A percentile compares a stretch with the other conserved stretches of the same genome.
Conservation (phyloP, 352 stramenopile species). For the Albugo candida region DNA sequence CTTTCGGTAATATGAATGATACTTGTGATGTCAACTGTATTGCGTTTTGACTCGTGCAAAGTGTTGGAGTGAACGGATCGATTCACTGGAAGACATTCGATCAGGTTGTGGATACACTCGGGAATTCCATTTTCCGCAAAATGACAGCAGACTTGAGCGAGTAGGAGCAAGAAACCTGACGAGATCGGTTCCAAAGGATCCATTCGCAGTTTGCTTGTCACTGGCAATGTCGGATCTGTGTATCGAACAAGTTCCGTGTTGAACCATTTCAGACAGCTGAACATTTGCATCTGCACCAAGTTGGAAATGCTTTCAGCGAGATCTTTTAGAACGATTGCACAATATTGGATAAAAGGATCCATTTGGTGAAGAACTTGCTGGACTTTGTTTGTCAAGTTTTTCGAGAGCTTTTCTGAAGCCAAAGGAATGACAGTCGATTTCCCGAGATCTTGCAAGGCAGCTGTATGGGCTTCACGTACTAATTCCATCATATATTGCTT, state of each 20-base stretch:
- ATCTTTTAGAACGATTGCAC: slow-evolving; percentile 36
- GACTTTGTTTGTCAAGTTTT: slow-evolving; percentile 25
- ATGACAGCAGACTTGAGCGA: slow-evolving; percentile 48
- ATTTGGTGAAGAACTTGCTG: slow-evolving; percentile 61
- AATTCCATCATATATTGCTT: slow-evolving; percentile 35
- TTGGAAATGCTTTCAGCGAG: slow-evolving; percentile 58
- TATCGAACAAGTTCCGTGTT: slow-evolving; percentile 40
- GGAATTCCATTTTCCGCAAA: slow-evolving; percentile 39
- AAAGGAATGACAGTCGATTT: background rate
- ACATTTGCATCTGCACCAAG: slow-evolving; percentile 63
- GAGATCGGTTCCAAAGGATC: slow-evolving; percentile 25
- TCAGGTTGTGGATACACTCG: slow-evolving; percentile 44
- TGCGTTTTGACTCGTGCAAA: slow-evolving; percentile 9
- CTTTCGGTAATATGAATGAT: slow-evolving; percentile 62
- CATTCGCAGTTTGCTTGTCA: slow-evolving; percentile 26
- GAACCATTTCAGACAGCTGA: slow-evolving; percentile 68
- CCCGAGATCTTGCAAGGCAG: background rate
- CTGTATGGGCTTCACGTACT: slow-evolving; percentile 8
- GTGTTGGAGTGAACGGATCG: slow-evolving; percentile 5
- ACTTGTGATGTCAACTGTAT: slow-evolving; percentile 29
- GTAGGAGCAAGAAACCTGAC: slow-evolving; percentile 46
- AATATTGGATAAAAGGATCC: slow-evolving; percentile 52
- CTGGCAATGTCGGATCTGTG: slow-evolving; percentile 17
- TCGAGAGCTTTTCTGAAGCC: background rate
- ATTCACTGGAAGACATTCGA: slow-evolving; percentile 33